These are phyloP conservation scores for Fusarium sp. DNA, from an alignment of 2,329 filamentous ascomycete species.

Conservation along the genomic window DNA sequence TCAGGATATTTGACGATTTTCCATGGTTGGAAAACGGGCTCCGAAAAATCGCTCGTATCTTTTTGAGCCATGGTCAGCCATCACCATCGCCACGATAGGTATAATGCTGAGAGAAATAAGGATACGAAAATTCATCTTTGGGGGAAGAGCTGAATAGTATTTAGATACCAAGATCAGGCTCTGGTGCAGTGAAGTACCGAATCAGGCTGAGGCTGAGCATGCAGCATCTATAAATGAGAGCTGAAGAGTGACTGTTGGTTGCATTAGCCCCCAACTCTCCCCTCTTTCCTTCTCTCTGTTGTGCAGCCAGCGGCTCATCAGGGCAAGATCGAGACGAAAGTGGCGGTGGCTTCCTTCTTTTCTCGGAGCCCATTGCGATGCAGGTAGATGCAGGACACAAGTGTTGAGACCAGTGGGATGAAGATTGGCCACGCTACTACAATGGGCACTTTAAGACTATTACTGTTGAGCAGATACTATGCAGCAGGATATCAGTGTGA, in stretches of 20 bases:
- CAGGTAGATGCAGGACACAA: background rate
- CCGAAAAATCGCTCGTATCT: background rate
- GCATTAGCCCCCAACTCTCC: background rate
- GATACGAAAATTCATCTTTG: background rate
- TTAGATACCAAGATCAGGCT: background rate
- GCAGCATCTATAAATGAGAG: background rate
- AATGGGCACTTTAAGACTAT: background rate
- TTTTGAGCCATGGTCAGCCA: background rate
- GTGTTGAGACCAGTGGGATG: background rate
- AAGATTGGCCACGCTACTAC: background rate
- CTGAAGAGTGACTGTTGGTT: background rate
- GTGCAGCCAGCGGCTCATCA: background rate
- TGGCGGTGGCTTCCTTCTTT: background rate
- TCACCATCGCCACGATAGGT: too few species aligned
- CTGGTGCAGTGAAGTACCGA: background rate
- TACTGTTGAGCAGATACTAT: background rate
- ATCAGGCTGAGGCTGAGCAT: conserved; percentile 8
- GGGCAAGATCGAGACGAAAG: background rate
- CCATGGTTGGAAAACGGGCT: background rate
- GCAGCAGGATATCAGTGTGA: background rate
- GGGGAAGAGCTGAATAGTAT: background rate
- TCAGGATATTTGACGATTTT: background rate
- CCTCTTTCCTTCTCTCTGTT: background rate
- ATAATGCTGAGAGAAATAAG: background rate
- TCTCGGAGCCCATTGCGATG: background rate